Percentiles rank a stretch among this genome's conserved stretches.
Evolutionary conservation across 31 red algal genomes (phyloP).

Genomic region (Odonthalia washingtoniensis): DNA sequence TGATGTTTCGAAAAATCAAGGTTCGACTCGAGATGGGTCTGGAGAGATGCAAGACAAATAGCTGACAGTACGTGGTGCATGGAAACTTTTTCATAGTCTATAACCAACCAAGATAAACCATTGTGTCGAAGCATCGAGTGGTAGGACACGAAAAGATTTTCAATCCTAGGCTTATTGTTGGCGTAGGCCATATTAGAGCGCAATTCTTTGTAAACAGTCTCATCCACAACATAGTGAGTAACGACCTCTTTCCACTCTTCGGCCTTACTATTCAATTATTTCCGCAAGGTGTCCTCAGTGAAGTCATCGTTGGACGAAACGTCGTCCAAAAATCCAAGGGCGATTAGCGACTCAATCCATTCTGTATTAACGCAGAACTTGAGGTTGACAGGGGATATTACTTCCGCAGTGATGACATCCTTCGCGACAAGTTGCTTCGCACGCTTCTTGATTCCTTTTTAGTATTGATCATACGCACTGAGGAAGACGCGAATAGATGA

Average conservation of each 20-base stretch:
- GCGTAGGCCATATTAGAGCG: slow-evolving; percentile 16
- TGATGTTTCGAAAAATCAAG: not conserved
- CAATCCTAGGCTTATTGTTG: not conserved
- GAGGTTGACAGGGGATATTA: too few species aligned
- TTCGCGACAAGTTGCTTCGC: not conserved
- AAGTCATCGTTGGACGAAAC: not conserved
- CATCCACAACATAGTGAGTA: not conserved
- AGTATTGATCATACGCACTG: not conserved
- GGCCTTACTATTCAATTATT: slow-evolving; percentile 4
- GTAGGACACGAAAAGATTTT: slow-evolving; percentile 10
- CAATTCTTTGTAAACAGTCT: not conserved
- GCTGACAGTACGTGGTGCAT: slow-evolving; percentile 14
- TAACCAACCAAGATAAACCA: slow-evolving; percentile 6
- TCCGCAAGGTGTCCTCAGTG: not conserved
- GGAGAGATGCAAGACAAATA: not conserved
- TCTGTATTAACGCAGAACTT: slow-evolving; percentile 24
- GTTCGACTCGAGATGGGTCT: not conserved
- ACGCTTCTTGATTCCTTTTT: not conserved
- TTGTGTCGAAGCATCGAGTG: slow-evolving; percentile 20
- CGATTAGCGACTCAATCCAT: slow-evolving; percentile 13
- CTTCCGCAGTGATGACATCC: not conserved
- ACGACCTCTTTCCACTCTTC: slow-evolving; percentile 3
- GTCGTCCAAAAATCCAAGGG: slow-evolving; percentile 3
- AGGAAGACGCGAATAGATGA: not conserved
- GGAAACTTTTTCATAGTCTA: not conserved